Evolutionary conservation across 805 yeast species (phyloP).

Genomic region (Kurtzmaniella fragi): DNA sequence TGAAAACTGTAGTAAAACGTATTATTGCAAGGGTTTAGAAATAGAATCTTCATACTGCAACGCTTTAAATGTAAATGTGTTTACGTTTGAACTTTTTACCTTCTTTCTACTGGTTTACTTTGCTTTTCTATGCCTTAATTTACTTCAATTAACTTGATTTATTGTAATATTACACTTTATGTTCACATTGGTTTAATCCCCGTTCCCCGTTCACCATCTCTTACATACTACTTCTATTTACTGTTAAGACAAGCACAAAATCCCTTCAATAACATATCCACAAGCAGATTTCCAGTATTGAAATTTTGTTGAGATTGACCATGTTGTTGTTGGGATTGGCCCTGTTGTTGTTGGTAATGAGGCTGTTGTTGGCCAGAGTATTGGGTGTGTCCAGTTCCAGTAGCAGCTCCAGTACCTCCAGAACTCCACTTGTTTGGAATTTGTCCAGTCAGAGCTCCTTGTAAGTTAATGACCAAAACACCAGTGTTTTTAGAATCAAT

Average conservation of each 20-base stretch:
- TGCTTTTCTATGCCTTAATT: no score
- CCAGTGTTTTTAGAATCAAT: conserved; percentile 75
- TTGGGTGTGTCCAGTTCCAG: conserved; percentile 15
- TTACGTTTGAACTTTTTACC: no score
- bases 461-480: conserved; percentile 66
- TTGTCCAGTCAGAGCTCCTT: conserved; percentile 18
- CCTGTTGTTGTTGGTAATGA: conserved; percentile 14
- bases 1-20: not conserved
- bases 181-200: no score
- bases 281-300: conserved; percentile 22
- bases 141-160: no score
- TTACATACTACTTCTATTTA: conserved; percentile 4
- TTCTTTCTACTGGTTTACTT: no score
- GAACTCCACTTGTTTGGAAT: conserved; percentile 29
- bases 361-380: conserved; percentile 21
- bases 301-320: conserved; percentile 13
- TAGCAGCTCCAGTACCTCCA: conserved; percentile 12
- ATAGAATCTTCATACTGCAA: no score
- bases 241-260: conserved; percentile 30
- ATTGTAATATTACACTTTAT: no score
- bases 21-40: no score
- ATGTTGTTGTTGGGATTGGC: conserved; percentile 12
- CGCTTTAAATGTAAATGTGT: not conserved
- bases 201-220: not conserved
- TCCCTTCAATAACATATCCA: conserved; percentile 24